Conservation (phyloP, 2,329 filamentous ascomycete genomes). For the Didymella keratinophila region DNA sequence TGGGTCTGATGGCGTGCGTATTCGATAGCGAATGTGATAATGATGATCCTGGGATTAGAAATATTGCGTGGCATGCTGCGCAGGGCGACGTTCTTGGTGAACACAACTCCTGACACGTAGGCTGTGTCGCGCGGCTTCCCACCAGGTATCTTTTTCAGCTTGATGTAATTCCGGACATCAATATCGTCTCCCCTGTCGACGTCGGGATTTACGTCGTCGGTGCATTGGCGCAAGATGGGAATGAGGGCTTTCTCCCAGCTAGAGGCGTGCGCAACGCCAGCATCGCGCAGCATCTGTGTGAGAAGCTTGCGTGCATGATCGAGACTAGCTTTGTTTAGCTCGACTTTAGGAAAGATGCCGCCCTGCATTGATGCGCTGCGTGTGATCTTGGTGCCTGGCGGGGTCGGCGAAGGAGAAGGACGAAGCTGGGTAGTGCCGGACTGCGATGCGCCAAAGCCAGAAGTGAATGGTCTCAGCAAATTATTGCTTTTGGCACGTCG, state of each 20-base stretch:
- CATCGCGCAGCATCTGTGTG: slow-evolving; percentile 81
- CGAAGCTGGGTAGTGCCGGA: slow-evolving; percentile 36
- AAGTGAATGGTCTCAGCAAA: slow-evolving; percentile 60
- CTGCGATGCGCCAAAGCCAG: slow-evolving; percentile 43
- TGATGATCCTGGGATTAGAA: slow-evolving; percentile 81
- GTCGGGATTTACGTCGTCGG: slow-evolving; percentile 93
- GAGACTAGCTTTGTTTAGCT: slow-evolving; percentile 86
- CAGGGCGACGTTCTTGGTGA: slow-evolving; percentile 93
- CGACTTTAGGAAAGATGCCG: slow-evolving; percentile 74
- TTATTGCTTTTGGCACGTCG: slow-evolving; percentile 66
- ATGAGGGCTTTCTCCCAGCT: slow-evolving; percentile 91
- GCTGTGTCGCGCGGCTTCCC: slow-evolving; percentile 88
- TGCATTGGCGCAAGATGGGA: slow-evolving; percentile 88
- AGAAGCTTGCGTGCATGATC: slow-evolving; percentile 88
- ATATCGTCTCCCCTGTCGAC: slow-evolving; percentile 92
- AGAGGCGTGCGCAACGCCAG: slow-evolving; percentile 72
- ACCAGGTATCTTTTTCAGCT: slow-evolving; percentile 94
- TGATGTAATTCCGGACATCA: slow-evolving; percentile 96
- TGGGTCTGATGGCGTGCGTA: slow-evolving; percentile 92
- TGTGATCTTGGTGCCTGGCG: slow-evolving; percentile 55
- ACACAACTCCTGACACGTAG: slow-evolving; percentile 97
- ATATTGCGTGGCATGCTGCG: slow-evolving; percentile 96
- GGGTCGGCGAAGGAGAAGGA: slow-evolving; percentile 37
- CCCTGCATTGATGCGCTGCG: slow-evolving; percentile 85
- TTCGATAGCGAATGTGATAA: slow-evolving; percentile 94